A percentile compares a stretch with the other conserved stretches of the same genome.
Evolutionary conservation across 306 rosid species (phyloP).

Genomic region (Alnus rubra): DNA sequence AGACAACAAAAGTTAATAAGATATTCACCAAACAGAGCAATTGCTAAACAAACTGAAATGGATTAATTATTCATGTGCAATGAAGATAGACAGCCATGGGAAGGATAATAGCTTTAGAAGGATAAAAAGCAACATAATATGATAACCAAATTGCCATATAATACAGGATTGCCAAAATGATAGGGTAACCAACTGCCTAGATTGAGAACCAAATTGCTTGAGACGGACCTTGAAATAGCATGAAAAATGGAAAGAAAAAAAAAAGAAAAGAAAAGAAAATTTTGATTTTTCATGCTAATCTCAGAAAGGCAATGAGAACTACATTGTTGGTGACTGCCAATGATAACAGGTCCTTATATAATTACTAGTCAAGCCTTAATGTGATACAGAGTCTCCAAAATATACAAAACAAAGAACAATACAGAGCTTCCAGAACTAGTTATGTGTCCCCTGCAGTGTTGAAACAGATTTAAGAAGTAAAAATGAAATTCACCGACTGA

Average conservation of each 20-base stretch:
- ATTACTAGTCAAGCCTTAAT: background rate
- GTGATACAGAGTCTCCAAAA: background rate
- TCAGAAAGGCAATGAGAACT: background rate
- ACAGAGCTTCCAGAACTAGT: background rate
- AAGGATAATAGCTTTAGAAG: too few relatives aligned
- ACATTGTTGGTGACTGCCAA: background rate
- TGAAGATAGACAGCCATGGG: too few relatives aligned
- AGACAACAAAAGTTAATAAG: background rate
- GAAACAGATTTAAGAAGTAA: background rate
- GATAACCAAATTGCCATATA: background rate
- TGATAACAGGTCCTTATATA: background rate
- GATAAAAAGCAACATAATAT: too few relatives aligned
- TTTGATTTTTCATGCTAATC: background rate
- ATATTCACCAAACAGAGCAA: too few relatives aligned
- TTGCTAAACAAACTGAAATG: too few relatives aligned
- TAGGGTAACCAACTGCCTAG: background rate
- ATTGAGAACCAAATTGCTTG: background rate
- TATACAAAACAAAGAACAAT: too few relatives aligned
- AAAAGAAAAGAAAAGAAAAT: background rate
- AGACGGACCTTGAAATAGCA: background rate
- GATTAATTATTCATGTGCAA: too few relatives aligned
- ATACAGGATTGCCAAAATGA: background rate
- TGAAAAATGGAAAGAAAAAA: background rate
- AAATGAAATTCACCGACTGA: background rate
- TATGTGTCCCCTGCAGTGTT: background rate